These are phyloP conservation scores for Erodium chrysanthum DNA, from an alignment of 441 rosid genomes.

Conservation along the genomic window DNA sequence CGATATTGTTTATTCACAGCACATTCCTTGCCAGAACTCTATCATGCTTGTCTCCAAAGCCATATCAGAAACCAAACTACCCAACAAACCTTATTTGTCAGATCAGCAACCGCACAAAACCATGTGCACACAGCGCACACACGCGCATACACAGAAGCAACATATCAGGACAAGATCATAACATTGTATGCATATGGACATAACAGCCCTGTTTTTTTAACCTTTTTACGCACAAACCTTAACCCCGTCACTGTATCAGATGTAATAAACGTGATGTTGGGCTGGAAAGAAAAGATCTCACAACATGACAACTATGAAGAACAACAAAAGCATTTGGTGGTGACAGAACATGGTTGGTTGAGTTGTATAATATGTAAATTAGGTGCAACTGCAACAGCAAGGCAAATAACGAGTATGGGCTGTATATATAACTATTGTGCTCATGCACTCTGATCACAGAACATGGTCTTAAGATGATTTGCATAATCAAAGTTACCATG, in stretches of 20 bases:
- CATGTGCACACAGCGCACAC: not conserved
- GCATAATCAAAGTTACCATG: not conserved
- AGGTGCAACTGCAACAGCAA: conserved; percentile 36
- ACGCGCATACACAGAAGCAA: not conserved
- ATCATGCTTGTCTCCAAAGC: not conserved
- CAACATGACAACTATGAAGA: conserved; percentile 30
- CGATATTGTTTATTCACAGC: not conserved
- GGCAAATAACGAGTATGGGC: conserved; percentile 27
- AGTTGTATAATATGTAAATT: conserved; percentile 12
- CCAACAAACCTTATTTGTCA: not conserved
- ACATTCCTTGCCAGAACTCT: not conserved
- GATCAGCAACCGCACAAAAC: not conserved
- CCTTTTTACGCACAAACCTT: not conserved
- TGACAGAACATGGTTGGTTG: conserved; percentile 15
- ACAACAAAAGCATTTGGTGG: not conserved
- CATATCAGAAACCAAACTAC: not conserved
- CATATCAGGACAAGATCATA: not conserved
- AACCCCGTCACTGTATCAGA: not conserved
- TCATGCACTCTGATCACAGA: not conserved
- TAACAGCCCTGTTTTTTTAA: not conserved
- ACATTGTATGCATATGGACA: not conserved
- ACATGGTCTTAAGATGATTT: not conserved
- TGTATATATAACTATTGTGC: conserved; percentile 18
- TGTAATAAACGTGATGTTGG: conserved; percentile 6
- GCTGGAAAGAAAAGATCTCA: conserved; percentile 24